Evolutionary conservation across 164 flowering plant genomes (phyloP), one percentile per base, ranked within the genome.

Genomic region (Vitis riparia): DNA sequence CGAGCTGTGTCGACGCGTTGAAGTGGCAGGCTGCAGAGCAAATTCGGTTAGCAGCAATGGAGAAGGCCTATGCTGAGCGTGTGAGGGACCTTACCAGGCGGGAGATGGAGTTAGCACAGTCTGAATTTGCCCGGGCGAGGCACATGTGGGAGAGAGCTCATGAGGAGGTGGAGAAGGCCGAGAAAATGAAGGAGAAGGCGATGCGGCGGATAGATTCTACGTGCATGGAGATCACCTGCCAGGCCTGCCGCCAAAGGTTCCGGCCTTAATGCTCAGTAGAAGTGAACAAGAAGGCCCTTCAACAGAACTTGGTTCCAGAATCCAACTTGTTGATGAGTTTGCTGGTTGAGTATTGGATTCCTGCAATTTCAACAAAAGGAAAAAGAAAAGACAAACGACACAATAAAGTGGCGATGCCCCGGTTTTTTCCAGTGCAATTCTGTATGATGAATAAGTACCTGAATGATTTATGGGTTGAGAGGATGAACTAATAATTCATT

Each of bases 161-260:
- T 32, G 90, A 86, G 50, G 97, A 91, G 47, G 85, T 86, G 27
- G 95, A 86, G 76, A 84, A 68, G 50, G 97, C 91, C 8, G 90
- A 89, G 81, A 82, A 77, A 64, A 70, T 91, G 81, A 94, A 83
- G 79, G 97, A 88, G 60, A 79, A 73, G 60, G 93, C 91, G 0
- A 82, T 81, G 0, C 62, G 79, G 12, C 77, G 74, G 78, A 67
- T 82, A 1, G 91, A 82, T 63, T 67, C 96, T 44, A 70, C 86
- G 61, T 85, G 94, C 89, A 87, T 88, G 86, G 97, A 91, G 85
- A 88, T 95, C 80, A 95, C 98, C 71, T 95, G 99, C 73, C 94
- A 88, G 37, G 84, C 92, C 69, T 95, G 99, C 81, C 81, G 88
- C 70, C 93, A 83, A 77, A 83, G 88, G 78, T 95, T 92, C 74